Conservation (phyloP, 163 green algal species). For the Scenedesmus sp. region DNA sequence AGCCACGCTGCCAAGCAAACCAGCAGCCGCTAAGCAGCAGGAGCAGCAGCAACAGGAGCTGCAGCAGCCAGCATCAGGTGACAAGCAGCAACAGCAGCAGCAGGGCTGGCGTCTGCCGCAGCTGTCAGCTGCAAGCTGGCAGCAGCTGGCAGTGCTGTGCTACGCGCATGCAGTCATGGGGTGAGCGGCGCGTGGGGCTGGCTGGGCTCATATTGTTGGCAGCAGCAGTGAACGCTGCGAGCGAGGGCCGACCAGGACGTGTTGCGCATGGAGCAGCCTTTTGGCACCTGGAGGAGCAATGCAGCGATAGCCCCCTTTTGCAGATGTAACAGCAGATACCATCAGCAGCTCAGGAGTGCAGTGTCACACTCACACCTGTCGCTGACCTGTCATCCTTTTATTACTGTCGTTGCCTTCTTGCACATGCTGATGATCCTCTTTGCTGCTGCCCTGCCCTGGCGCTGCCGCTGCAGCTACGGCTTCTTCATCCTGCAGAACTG, state of each 20-base stretch:
- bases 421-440: not conserved
- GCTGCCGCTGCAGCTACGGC: constrained; percentile 7
- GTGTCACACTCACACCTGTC: too few species aligned
- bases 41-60: not conserved
- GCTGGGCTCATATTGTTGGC: not conserved
- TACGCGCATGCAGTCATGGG: constrained; percentile 80
- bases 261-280: too few species aligned
- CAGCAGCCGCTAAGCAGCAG: not conserved
- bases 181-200: constrained; percentile 31
- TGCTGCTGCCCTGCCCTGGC: not conserved
- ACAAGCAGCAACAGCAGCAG: constrained; percentile 20
- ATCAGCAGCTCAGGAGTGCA: too few species aligned
- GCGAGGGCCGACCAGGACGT: too few species aligned
- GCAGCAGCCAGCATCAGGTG: not conserved
- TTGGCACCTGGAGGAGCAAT: too few species aligned
- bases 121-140: not conserved
- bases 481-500: constrained; percentile 83
- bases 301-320: too few species aligned
- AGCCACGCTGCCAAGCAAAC: not conserved
- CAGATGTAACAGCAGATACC: too few species aligned
- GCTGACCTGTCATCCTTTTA: not conserved
- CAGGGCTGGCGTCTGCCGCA: not conserved
- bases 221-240: not conserved
- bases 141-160: constrained; percentile 60
- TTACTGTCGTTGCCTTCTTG: not conserved